Base-by-base conservation (phyloP, 2,329 filamentous ascomycete species). In the Trichoderma breve region DNA sequence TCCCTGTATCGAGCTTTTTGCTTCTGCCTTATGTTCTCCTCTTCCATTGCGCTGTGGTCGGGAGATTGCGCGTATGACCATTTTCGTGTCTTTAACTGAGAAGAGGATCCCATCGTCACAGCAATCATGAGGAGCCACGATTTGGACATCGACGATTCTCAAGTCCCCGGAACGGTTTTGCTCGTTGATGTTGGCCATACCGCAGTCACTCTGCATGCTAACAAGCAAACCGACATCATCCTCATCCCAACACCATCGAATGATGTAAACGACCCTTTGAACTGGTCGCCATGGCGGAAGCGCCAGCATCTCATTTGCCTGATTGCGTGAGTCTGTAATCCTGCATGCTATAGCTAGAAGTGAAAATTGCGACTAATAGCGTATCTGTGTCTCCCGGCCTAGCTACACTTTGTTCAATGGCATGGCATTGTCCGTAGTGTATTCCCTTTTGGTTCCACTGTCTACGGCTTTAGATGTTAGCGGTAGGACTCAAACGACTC, bases 251-350 rank as follows among this genome's bases (percentile, higher is more conserved):
- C 81, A 0, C 86, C 86, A 1, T 85, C 84, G 0, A 77, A 79
- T 12, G 84, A 88, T 73, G 83, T 85, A 4, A 84, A 87, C 55
- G 87, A 88, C 73, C 87, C 86, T 3, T 78, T 89, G 39, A 88
- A 86, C 72, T 86, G 86, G 86, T 81, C 74, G 3, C 75, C 73
- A 57, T 73, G 75, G 2, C 75, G 78, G 2, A 80, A 80, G 66
- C 28, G 75, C 0, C 73, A 76, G 14, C 74, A 77, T 6, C 60
- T 80, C 21, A 58, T 77, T n/a, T 81, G 79, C 26, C 74, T 78
- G 7, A 77, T 77, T 39, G 55, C 80, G 80, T 80, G 67, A 74
- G 78, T 58, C n/a, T 18, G 24, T 14, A 8, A 3, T 28, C n/a
- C 30, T 26, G 18, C 18, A 32, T 9, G 24, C 14, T 8, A 26